Base-by-base conservation (phyloP, 2,329 filamentous ascomycete genomes). In the Clonostachys rhizophaga region DNA sequence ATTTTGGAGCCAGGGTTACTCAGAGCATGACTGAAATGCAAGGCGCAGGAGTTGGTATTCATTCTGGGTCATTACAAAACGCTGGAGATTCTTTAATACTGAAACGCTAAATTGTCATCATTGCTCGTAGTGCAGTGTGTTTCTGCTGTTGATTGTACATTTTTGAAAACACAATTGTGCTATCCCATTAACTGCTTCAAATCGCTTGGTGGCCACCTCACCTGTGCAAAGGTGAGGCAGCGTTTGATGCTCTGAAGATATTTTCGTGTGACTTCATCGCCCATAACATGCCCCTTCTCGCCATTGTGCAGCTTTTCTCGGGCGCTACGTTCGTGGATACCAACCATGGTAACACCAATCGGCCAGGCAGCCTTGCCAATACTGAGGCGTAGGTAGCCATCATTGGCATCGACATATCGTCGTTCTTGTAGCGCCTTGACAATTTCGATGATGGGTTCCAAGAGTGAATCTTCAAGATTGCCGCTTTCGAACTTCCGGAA, bases 301-400 rank as follows among this genome's bases (percentile, higher is more conserved):
- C 85, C 86, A 64, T 94, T 83, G 63, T 97, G 91, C 50, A 99
- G 72, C 70, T 99, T 99, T 70, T 99, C 94, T 52, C 94, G 82
- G 17, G 94, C 92, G 55, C 87, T 94, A 61, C 94, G 84, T 75
- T 97, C 94, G 79, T 99, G 94, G 58, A 99, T 99, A 75, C 94
- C 94, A 60, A 99, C 94, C 94, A 97, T 99, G 65, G 94, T 99
- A 37, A 99, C 94, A 69, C 94, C 94, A 60, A 99, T 99, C 20
- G 94, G 94, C 94, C 94, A 99, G 14, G 94, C 94, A 55, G 91
- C 91, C 71, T 96, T 96, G 54, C 91, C 91, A 60, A 99, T 99
- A 64, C 89, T 95, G 47, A 99, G 75, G 46, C 89, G 79, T 50
- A 99, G 74, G 66, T 99, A 99, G 1, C 90, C 91, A 64, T 99